These are phyloP conservation scores for Fusarium abutilonis DNA, from an alignment of 2,329 filamentous ascomycete species.

Conservation along the genomic window DNA sequence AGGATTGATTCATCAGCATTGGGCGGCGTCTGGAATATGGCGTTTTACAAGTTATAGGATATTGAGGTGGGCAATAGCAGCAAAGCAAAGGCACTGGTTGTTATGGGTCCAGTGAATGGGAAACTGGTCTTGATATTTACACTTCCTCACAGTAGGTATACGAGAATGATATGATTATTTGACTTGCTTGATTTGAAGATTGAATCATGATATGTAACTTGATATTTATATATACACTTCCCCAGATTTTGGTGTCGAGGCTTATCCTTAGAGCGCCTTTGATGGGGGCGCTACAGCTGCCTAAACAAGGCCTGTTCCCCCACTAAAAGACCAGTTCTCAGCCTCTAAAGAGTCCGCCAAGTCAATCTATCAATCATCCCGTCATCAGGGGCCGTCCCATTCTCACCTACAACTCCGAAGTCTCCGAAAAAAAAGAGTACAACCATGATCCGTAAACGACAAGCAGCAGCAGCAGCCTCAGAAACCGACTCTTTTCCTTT, in stretches of 20 bases:
- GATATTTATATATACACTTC: constrained; percentile 11
- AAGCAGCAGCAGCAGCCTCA: constrained; percentile 19
- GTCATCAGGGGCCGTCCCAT: constrained; percentile 24
- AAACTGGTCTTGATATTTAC: constrained; percentile 3
- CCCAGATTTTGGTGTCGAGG: constrained; percentile 30
- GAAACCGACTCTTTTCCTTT: constrained; percentile 6
- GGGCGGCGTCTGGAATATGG: constrained; percentile 39
- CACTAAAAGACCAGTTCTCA: constrained; percentile 32
- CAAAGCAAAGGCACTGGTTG: background rate
- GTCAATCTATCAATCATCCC: constrained; percentile 29
- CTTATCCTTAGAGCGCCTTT: constrained; percentile 14
- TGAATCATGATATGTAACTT: no score
- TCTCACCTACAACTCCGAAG: constrained; percentile 29
- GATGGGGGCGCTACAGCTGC: constrained; percentile 4
- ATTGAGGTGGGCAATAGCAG: constrained; percentile 3
- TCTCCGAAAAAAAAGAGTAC: constrained; percentile 16
- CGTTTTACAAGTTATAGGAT: constrained; percentile 14
- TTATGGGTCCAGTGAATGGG: background rate
- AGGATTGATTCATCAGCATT: constrained; percentile 38
- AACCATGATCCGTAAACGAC: constrained; percentile 47
- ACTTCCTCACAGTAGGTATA: background rate
- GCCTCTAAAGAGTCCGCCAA: constrained; percentile 29
- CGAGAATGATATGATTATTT: constrained; percentile 23
- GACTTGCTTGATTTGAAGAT: background rate
- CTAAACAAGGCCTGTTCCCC: constrained; percentile 15